A percentile compares a stretch with the other conserved stretches of the same genome.
Evolutionary conservation across 2,329 filamentous ascomycete genomes (phyloP).

Genomic region (Epichloe bromicola): DNA sequence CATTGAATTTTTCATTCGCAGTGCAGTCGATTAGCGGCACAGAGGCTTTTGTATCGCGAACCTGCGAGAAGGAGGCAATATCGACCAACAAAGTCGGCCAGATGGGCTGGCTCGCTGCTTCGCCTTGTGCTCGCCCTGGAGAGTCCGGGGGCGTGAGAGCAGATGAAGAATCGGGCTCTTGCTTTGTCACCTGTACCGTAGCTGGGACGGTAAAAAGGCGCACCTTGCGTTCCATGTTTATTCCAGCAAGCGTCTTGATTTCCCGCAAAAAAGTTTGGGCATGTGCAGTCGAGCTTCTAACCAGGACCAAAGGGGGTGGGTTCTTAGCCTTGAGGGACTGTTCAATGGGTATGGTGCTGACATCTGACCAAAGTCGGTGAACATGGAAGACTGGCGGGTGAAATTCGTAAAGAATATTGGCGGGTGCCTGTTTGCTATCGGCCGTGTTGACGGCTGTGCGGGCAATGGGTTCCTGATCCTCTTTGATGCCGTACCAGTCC

Average conservation of each 20-base stretch:
- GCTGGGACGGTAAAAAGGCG: slow-evolving; percentile 52
- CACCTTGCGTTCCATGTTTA: slow-evolving; percentile 60
- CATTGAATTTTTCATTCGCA: slow-evolving; percentile 64
- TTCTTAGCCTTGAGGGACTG: slow-evolving; percentile 48
- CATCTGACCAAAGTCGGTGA: slow-evolving; percentile 58
- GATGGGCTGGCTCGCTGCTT: slow-evolving; percentile 14
- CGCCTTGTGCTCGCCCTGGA: slow-evolving; percentile 17
- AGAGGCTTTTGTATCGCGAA: slow-evolving; percentile 14
- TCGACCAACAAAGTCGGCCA: slow-evolving; percentile 33
- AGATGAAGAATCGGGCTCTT: slow-evolving; percentile 21
- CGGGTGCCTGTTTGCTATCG: slow-evolving; percentile 16
- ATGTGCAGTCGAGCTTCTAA: slow-evolving; percentile 56
- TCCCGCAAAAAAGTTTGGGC: slow-evolving; percentile 66
- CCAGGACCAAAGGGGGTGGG: slow-evolving; percentile 46
- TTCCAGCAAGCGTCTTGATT: slow-evolving; percentile 54
- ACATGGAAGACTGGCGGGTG: slow-evolving; percentile 77
- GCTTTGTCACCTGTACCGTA: slow-evolving; percentile 23
- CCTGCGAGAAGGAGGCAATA: slow-evolving; percentile 38
- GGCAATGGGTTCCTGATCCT: slow-evolving; percentile 57
- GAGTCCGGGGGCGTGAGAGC: slow-evolving; percentile 29
- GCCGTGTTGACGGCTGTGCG: slow-evolving; percentile 69
- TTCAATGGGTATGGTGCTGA: slow-evolving; percentile 41
- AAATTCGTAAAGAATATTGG: slow-evolving; percentile 69
- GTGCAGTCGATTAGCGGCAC: slow-evolving; percentile 47
- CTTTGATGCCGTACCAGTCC: slow-evolving; percentile 67